phyloP scores from a whole-genome alignment of 176 grass and related monocot species.

The Zoysia japonica region DNA sequence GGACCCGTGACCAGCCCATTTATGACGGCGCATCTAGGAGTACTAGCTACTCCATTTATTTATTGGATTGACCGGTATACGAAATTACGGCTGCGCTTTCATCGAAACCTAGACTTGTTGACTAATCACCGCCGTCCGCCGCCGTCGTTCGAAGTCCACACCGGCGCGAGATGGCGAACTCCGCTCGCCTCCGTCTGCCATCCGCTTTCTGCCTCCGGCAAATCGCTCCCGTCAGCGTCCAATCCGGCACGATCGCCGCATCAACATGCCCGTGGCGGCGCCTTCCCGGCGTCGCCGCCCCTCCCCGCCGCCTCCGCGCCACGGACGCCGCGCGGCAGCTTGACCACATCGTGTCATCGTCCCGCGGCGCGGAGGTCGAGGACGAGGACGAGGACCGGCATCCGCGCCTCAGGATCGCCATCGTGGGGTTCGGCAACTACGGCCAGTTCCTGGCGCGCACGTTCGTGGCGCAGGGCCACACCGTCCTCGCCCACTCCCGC shows the following conservation, averaged over 20 bases:
- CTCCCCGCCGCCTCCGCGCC: slow-evolving; percentile 43
- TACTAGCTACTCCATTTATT: not conserved
- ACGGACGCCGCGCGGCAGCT: slow-evolving; percentile 20
- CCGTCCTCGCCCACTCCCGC: slow-evolving; percentile 71
- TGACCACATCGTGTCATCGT: slow-evolving; percentile 1
- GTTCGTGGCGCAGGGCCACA: slow-evolving; percentile 68
- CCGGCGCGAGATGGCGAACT: slow-evolving; percentile 28
- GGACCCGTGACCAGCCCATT: not conserved
- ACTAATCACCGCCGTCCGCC: not conserved
- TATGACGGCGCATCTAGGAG: not conserved
- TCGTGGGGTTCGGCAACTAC: slow-evolving; percentile 82
- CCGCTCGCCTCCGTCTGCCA: slow-evolving; percentile 1
- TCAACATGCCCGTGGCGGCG: slow-evolving; percentile 9
- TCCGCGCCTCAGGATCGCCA: slow-evolving; percentile 65
- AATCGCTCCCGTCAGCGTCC: not conserved
- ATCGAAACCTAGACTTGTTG: not conserved
- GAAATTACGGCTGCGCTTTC: not conserved
- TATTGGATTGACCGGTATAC: not conserved
- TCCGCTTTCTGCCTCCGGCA: not conserved
- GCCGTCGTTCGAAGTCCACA: too few species aligned
- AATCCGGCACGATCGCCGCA: not conserved
- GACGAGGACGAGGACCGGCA: not conserved
- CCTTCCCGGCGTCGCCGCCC: not conserved
- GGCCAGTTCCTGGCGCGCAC: slow-evolving; percentile 68
- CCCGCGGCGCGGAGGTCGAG: not conserved